These are phyloP conservation scores for Fusarium mangiferae DNA, from an alignment of 2,329 filamentous ascomycete genomes.

Conservation along the genomic window DNA sequence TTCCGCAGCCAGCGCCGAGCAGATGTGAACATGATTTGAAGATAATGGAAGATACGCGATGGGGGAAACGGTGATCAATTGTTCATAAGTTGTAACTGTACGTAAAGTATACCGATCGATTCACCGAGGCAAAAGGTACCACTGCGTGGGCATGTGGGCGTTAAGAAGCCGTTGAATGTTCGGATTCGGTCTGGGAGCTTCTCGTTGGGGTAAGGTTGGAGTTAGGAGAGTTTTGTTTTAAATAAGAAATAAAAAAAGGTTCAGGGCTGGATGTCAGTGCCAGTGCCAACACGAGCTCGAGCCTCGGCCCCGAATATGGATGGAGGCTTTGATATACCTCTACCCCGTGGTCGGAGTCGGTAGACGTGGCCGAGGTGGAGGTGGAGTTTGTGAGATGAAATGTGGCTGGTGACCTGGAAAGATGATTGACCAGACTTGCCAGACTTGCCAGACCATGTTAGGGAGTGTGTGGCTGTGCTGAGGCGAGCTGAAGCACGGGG, in stretches of 20 bases:
- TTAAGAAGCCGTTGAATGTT: constrained; percentile 10
- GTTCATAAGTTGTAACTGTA: constrained; percentile 21
- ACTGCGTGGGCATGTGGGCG: constrained; percentile 20
- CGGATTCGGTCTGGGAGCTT: not conserved
- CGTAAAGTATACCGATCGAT: not conserved
- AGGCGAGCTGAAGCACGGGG: constrained; percentile 16
- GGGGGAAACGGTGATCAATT: constrained; percentile 21
- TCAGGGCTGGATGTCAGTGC: constrained; percentile 14
- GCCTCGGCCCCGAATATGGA: constrained; percentile 30
- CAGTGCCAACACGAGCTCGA: constrained; percentile 11
- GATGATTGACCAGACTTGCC: not conserved
- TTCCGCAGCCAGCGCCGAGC: constrained; percentile 91
- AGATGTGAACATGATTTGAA: constrained; percentile 68
- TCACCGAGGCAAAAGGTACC: not conserved
- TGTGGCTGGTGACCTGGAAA: not conserved
- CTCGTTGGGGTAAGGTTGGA: constrained; percentile 15
- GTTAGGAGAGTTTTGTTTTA: not conserved
- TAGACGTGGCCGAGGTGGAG: constrained; percentile 9
- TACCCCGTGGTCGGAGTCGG: constrained; percentile 22
- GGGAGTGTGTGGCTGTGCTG: not conserved
- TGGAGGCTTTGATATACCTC: constrained; percentile 14
- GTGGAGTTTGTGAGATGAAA: not conserved
- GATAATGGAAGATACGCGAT: constrained; percentile 1
- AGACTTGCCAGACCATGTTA: too few species aligned
- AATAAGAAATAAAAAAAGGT: not conserved